Evolutionary conservation across 2,329 filamentous ascomycete genomes (phyloP), one percentile per base, ranked within the genome.

Genomic region (Blastomyces percursus): DNA sequence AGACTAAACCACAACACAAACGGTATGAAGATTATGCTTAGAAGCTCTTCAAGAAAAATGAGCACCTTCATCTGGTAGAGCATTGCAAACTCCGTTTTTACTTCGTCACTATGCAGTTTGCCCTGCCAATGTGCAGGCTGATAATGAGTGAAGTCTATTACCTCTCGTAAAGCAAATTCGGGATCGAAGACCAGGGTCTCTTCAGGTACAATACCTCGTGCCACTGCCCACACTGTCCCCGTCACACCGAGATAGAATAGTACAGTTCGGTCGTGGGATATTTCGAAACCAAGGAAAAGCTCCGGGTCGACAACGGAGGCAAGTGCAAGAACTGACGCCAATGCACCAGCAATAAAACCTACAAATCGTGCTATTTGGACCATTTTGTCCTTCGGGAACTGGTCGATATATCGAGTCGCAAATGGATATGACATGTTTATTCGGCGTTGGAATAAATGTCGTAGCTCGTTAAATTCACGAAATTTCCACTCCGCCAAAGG

Each of bases 401-500:
- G 93, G 66, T 96, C 91, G 32, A 99, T 83, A 70, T 99, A 99
- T 57, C 91, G 85, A 42, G 88, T 91, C 1, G 94, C 93, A 72
- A 91, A 96, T 0, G 93, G 92, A 71, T 94, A 91, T 0, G 94
- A 96, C 88, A 97, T 95, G 67, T 96, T 92, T 51, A 93, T 80
- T 24, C 94, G 86, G 66, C 93, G 89, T 64, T 91, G 84, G 70
- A 97, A 99, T 1, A 97, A 81, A 74, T 99, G 94, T 62, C 88
- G 88, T 0, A 99, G 81, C 74, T 99, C 94, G 70, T 99, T 99
- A 81, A 97, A 99, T 73, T 97, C 93, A 57, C 94, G 87, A 66
- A 99, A 96, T 70, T 96, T 97, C 94, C 94, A 99, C 73, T 96
- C 89, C 0, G 94, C 94, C 59, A 96, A 83, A 1, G 91, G 90